Evolutionary conservation across 129 eudicot genomes (phyloP), one percentile per base, ranked within the genome.

Genomic region (Heracleum sosnowskyi): DNA sequence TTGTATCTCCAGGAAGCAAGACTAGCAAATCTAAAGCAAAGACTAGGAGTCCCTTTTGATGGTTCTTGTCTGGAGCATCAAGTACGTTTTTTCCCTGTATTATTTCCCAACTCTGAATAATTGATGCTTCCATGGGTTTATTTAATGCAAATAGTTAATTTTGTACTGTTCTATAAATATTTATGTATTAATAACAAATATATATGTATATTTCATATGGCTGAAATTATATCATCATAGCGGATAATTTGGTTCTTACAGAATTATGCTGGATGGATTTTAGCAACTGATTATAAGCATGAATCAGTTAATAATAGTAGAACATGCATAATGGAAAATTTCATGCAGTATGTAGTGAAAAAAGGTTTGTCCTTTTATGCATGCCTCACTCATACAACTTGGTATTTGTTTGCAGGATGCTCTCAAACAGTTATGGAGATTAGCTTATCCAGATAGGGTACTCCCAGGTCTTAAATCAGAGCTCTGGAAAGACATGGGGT

Each of bases 401-500:
- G 20, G 34, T 47, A 73, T 82, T 57, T 79, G 79, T 11, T 86
- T 45, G 62, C 90, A 96, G 99, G 97, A 96, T 85, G 95, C 99
- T 71, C 97, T 96, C 34, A 89, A 77, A 81, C 86, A 86, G 69
- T 84, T 96, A 42, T 96, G 97, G 99, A 85, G 89, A 82, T 84
- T 82, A 84, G 89, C 99, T 77, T 96, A 88, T 85, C 99, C 97
- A 69, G 89, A 86, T 45, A 89, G 97, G 81, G 85, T 82, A 34
- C 86, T 96, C 53, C 99, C 97, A 34, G 74, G 95, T 81, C 95
- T 96, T 83, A 96, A 96, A 80, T 92, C 99, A 35, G 97, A 90
- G 76, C 87, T 79, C 69, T 96, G 99, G 99, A 96, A 96, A 86
- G 99, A 96, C 51, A 96, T 96, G 99, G 99, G 99, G 24, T 96